Conservation (phyloP, 768 basidiomycete species). For the Multifurca ochricompacta region DNA sequence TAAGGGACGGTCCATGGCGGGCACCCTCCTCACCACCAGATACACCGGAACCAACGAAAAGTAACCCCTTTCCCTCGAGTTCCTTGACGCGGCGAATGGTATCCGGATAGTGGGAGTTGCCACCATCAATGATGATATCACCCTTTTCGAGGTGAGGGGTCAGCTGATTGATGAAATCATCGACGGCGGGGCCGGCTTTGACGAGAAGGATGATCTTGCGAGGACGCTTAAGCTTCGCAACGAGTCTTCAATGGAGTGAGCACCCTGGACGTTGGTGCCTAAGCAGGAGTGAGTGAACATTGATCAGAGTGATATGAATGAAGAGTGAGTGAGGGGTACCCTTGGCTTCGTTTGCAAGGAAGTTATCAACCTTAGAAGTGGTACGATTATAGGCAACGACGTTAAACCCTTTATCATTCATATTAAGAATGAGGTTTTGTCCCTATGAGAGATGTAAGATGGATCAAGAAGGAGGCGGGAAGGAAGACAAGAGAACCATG, state of each 20-base stretch:
- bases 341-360: constrained; percentile 96
- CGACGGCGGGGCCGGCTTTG: constrained; percentile 95
- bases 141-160: constrained; percentile 86
- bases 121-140: constrained; percentile 99
- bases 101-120: constrained; percentile 99
- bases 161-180: constrained; percentile 89
- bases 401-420: constrained; percentile 99
- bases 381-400: constrained; percentile 98
- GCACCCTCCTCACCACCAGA: constrained; percentile 99
- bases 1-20: constrained; percentile 92
- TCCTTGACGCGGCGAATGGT: constrained; percentile 91
- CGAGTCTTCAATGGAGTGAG: constrained; percentile 90
- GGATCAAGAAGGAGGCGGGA: constrained; percentile 19
- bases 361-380: constrained; percentile 89
- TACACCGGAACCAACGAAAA: constrained; percentile 98
- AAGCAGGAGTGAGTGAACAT: constrained; percentile 20
- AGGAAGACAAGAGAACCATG: constrained; percentile 53
- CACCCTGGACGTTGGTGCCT: constrained; percentile 96
- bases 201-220: constrained; percentile 98
- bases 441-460: constrained; percentile 42
- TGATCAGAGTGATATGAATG: constrained; percentile 21
- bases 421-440: constrained; percentile 96
- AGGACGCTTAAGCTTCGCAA: constrained; percentile 86
- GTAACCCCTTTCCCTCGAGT: constrained; percentile 88
- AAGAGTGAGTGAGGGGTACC: constrained; percentile 47